phyloP scores from a whole-genome alignment of 2,329 filamentous ascomycete species.

The Fusarium scirpi region DNA sequence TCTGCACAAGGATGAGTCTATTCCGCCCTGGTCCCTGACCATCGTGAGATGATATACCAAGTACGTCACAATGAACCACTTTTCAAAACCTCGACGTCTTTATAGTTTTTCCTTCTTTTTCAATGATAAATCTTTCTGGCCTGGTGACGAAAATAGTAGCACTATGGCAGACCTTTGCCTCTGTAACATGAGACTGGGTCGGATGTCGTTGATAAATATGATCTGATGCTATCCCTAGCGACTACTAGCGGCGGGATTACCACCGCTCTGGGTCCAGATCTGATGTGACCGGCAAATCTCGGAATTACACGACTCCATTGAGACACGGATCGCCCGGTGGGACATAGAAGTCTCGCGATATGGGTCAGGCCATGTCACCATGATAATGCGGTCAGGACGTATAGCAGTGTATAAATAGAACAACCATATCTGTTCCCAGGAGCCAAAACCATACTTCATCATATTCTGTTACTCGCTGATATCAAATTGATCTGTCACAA shows the following conservation, averaged over 20 bases:
- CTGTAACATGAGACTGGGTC: conserved; percentile 11
- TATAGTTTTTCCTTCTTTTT: neutral
- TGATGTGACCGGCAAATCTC: conserved; percentile 14
- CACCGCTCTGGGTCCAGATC: conserved; percentile 32
- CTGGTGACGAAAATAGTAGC: neutral
- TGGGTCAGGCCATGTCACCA: neutral
- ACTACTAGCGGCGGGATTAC: conserved; percentile 22
- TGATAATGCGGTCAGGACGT: neutral
- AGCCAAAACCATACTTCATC: no score
- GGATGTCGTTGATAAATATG: conserved; percentile 2
- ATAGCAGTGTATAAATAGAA: neutral
- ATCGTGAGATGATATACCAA: neutral
- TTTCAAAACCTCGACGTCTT: neutral
- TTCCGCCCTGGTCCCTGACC: no score
- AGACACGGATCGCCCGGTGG: conserved; percentile 15
- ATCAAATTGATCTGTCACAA: neutral
- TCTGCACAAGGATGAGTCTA: neutral
- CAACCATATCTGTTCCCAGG: no score
- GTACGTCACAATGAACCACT: neutral
- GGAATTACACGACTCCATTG: conserved; percentile 29
- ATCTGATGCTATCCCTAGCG: conserved; percentile 10
- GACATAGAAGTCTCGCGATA: neutral
- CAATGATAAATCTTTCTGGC: conserved; percentile 51
- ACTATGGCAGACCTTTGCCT: neutral
- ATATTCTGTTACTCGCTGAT: neutral